Base-by-base conservation (phyloP, 2,329 filamentous ascomycete genomes). In the Aspergillus caelatus region DNA sequence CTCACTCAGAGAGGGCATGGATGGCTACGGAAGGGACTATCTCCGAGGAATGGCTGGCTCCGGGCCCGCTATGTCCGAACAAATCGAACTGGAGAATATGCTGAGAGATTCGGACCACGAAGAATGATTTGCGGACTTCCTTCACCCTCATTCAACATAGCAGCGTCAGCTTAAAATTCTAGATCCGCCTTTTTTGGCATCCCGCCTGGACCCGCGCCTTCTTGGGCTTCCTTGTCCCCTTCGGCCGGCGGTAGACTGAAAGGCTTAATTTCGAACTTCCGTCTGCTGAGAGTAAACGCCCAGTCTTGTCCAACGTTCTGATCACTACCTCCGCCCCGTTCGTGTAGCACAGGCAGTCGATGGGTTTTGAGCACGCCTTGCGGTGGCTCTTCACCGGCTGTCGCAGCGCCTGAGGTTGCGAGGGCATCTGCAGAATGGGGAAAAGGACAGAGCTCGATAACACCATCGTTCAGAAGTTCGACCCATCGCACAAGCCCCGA, bases 221-320 rank as follows among this genome's bases (percentile, higher is more conserved):
- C 82, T 73, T 88, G 86, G 16, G 84, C 87, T 70, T 88, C 86
- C 50, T 80, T 85, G 68, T 93, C 92, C 2, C 91, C 92, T 60
- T 93, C 91, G 46, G 94, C 83, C 0, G 95, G 95, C 30, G 95
- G 95, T 50, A 99, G 82, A 75, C 91, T 95, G 78, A 93, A 97
- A 0, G 93, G 93, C 71, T 90, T 91, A 67, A 99, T 93, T 45
- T 92, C 86, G 68, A 99, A 88, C 58, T 92, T 94, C 70, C 86
- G 89, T 71, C 92, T 85, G 76, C 93, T 97, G 58, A 99, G 80
- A 65, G 89, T 94, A 77, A 99, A 99, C 5, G 93, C 93, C 78
- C 97, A 86, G 78, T 97, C 93, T 72, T 96, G 92, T 28, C 91
- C 89, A 60, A 90, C 85, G 66, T 88, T 88, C 62, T 86, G 86